Percentiles rank a stretch among this genome's conserved stretches.
Evolutionary conservation across 129 eudicot genomes (phyloP).

Genomic region (Tanacetum coccineum): DNA sequence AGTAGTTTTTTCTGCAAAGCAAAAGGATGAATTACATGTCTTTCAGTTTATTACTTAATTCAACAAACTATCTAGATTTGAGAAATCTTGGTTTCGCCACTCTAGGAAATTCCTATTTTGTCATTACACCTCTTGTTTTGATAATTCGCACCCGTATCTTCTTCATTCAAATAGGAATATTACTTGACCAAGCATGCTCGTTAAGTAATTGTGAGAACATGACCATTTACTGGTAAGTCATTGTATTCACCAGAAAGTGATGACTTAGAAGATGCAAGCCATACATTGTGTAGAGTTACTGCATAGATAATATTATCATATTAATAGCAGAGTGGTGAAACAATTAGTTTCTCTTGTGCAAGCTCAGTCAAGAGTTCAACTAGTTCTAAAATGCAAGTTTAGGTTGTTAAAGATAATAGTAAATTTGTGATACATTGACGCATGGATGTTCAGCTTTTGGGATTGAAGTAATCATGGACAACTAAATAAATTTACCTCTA

Average conservation of each 20-base stretch:
- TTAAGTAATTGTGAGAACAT: neutral
- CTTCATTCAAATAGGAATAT: neutral
- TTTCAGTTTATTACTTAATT: too few relatives aligned
- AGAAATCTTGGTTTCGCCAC: too few relatives aligned
- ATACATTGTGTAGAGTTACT: neutral
- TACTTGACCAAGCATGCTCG: neutral
- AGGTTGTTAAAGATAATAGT: constrained; percentile 8
- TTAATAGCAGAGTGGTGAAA: constrained; percentile 12
- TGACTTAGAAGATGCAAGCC: neutral
- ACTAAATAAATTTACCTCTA: neutral
- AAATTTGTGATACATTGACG: constrained; percentile 4
- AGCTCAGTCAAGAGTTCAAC: neutral
- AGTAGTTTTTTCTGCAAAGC: too few relatives aligned
- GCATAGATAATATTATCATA: neutral
- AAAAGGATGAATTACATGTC: too few relatives aligned
- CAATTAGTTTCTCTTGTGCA: neutral
- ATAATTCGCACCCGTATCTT: too few relatives aligned
- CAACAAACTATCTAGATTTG: too few relatives aligned
- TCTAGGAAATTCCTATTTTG: too few relatives aligned
- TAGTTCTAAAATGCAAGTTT: neutral
- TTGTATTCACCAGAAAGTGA: neutral
- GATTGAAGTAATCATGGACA: constrained; percentile 3
- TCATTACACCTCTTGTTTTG: too few relatives aligned
- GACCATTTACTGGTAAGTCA: neutral
- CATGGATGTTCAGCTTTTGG: neutral